Evolutionary conservation across 805 yeast species (phyloP).

Genomic region (Ogataea trehaloabstinens): DNA sequence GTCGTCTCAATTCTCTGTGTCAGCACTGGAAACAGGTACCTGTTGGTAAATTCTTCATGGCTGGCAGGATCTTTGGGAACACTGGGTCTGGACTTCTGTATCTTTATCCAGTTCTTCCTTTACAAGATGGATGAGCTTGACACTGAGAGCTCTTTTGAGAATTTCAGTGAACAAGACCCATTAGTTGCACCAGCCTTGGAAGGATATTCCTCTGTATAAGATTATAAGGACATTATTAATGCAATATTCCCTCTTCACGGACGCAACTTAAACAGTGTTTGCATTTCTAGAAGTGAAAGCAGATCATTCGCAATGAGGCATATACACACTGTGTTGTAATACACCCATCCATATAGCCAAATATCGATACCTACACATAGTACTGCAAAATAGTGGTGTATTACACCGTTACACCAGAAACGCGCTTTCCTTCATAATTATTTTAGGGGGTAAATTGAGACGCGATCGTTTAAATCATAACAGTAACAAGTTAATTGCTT

Average conservation of each 20-base stretch:
- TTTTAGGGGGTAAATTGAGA: too few relatives aligned
- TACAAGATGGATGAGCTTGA: constrained; percentile 47
- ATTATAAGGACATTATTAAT: too few relatives aligned
- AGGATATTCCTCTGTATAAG: constrained; percentile 12
- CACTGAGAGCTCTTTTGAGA: constrained; percentile 20
- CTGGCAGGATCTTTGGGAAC: constrained; percentile 90
- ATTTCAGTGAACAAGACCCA: constrained; percentile 16
- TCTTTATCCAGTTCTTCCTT: constrained; percentile 80
- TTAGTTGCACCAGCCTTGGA: constrained; percentile 7
- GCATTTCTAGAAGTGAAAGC: too few relatives aligned
- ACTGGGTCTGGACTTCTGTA: constrained; percentile 74
- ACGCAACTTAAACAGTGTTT: not conserved
- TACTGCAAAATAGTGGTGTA: too few relatives aligned
- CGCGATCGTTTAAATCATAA: too few relatives aligned
- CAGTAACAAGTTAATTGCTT: too few relatives aligned
- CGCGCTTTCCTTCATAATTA: too few relatives aligned
- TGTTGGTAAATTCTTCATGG: constrained; percentile 88
- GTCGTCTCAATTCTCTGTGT: constrained; percentile 81
- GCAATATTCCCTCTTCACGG: not conserved
- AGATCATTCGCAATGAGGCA: too few relatives aligned
- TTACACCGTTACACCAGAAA: constrained; percentile 3
- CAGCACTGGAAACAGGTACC: constrained; percentile 64
- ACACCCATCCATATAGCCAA: too few relatives aligned
- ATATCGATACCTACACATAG: too few relatives aligned
- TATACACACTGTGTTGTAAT: too few relatives aligned